Conservation (phyloP, 495 filamentous ascomycete genomes). For the Aspergillus egyptiacus region DNA sequence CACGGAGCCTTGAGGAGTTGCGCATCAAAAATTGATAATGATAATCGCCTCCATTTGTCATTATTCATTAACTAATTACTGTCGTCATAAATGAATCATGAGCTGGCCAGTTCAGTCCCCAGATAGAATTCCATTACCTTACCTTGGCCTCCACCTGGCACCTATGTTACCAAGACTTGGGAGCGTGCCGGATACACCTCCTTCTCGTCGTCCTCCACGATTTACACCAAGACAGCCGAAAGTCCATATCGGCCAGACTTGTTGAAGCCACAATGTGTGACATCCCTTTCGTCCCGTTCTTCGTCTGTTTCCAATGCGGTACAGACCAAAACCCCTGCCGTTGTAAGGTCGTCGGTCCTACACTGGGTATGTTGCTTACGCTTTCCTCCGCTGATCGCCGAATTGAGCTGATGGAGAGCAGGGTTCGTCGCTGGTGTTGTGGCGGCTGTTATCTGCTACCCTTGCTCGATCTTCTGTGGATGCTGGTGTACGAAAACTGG, state of each 20-base stretch:
- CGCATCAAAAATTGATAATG: too few relatives aligned
- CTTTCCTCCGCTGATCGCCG: neutral
- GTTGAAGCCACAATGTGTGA: slow-evolving; percentile 37
- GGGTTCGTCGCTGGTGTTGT: slow-evolving; percentile 44
- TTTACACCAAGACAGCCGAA: neutral
- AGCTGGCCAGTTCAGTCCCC: too few relatives aligned
- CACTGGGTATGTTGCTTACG: slow-evolving; percentile 37
- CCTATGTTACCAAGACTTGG: too few relatives aligned
- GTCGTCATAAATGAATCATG: slow-evolving; percentile 6
- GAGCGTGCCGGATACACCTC: too few relatives aligned
- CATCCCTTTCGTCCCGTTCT: slow-evolving; percentile 35
- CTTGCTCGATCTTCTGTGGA: slow-evolving; percentile 53
- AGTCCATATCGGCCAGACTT: neutral
- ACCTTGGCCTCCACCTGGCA: too few relatives aligned
- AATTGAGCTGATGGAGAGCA: slow-evolving; percentile 9
- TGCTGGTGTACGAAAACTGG: slow-evolving; percentile 53
- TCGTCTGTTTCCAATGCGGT: slow-evolving; percentile 51
- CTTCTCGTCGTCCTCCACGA: too few relatives aligned
- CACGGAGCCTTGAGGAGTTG: too few relatives aligned
- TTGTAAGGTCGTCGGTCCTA: slow-evolving; percentile 58
- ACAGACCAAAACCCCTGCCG: slow-evolving; percentile 57
- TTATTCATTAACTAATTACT: neutral
- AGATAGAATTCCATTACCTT: too few relatives aligned
- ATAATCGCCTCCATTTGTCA: neutral
- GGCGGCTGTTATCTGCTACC: slow-evolving; percentile 53